phyloP scores from a whole-genome alignment of 192 early-diverging fungal genomes.

The Backusella westeae region DNA sequence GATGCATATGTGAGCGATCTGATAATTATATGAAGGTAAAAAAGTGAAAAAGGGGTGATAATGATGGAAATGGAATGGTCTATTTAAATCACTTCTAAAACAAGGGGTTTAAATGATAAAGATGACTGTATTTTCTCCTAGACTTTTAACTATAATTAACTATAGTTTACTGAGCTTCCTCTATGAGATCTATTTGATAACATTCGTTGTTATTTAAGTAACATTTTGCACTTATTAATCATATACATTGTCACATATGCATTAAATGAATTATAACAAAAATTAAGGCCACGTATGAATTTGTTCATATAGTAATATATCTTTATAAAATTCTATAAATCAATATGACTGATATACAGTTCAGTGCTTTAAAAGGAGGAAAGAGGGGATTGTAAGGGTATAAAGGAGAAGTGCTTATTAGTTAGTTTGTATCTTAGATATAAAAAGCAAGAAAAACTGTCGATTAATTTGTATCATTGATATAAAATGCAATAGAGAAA shows the following conservation, averaged over 20 bases:
- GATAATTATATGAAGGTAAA: neutral
- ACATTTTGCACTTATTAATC: neutral
- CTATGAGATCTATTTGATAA: neutral
- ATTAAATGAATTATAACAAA: neutral
- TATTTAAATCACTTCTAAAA: neutral
- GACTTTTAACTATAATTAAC: neutral
- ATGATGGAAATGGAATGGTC: neutral
- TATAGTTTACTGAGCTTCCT: neutral
- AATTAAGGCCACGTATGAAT: neutral
- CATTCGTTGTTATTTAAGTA: neutral
- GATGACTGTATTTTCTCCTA: neutral
- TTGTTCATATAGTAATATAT: neutral
- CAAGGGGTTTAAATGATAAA: neutral
- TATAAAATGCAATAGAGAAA: neutral
- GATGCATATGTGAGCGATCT: neutral
- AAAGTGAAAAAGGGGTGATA: neutral
- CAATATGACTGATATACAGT: neutral
- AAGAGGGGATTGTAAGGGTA: neutral
- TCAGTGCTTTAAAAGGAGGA: neutral
- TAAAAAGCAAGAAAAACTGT: neutral
- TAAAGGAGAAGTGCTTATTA: neutral
- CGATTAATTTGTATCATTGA: neutral
- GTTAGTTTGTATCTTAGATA: neutral
- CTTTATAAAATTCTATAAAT: neutral
- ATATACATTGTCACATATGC: neutral